These are phyloP conservation scores for Diaporthe sp. DNA, from an alignment of 2,329 filamentous ascomycete species.

Conservation along the genomic window DNA sequence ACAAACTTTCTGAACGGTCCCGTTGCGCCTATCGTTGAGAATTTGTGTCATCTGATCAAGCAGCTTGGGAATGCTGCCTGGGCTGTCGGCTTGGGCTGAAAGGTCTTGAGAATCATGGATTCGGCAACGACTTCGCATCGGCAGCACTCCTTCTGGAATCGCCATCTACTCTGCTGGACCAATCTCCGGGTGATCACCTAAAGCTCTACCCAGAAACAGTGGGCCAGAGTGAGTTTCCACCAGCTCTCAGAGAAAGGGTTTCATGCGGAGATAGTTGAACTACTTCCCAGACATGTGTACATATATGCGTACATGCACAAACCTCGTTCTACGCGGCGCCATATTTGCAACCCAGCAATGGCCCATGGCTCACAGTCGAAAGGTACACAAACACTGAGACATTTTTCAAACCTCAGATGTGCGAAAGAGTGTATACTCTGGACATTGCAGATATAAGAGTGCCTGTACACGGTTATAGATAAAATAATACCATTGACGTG, in stretches of 20 bases:
- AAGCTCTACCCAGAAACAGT: not conserved
- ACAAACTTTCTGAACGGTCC: slow-evolving; percentile 59
- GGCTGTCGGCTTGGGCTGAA: slow-evolving; percentile 45
- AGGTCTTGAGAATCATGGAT: not conserved
- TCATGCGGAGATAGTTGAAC: not conserved
- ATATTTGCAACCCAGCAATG: not conserved
- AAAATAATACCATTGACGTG: not conserved
- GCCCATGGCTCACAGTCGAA: not conserved
- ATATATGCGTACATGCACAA: not conserved
- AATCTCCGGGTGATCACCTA: not conserved
- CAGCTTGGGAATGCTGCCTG: slow-evolving; percentile 65
- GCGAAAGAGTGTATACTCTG: not conserved
- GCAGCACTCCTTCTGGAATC: not conserved
- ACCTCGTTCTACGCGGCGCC: too few species aligned
- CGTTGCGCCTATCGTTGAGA: slow-evolving; percentile 73
- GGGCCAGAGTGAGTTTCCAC: not conserved
- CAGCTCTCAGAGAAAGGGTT: too few species aligned
- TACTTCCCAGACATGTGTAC: not conserved
- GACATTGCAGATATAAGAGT: not conserved
- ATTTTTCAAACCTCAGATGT: not conserved
- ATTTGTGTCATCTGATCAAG: slow-evolving; percentile 71
- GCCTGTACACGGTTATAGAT: not conserved
- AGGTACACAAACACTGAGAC: not conserved
- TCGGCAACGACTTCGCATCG: not conserved
- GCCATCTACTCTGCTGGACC: not conserved